phyloP scores from a whole-genome alignment of 108 stramenopile species.

The Seminavis robusta region DNA sequence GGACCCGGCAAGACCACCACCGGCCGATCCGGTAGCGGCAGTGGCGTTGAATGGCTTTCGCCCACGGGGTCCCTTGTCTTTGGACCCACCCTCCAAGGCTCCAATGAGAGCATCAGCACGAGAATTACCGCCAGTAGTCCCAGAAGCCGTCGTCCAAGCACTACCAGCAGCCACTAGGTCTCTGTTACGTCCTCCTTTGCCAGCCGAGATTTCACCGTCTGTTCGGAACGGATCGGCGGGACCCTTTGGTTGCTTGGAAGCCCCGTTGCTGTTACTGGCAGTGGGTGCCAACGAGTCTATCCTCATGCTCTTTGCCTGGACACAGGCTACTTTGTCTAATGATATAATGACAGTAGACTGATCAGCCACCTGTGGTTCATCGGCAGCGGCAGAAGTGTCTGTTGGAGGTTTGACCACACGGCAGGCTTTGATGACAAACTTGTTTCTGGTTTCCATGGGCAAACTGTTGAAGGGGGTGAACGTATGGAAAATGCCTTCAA shows the following conservation, averaged over 20 bases:
- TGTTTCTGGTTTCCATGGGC: slow-evolving; percentile 35
- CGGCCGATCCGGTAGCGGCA: slow-evolving; percentile 13
- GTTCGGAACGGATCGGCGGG: slow-evolving; percentile 43
- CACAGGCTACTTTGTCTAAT: slow-evolving; percentile 37
- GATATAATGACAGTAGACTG: slow-evolving; percentile 59
- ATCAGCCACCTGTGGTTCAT: not conserved
- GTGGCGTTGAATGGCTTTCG: not conserved
- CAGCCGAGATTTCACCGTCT: slow-evolving; percentile 67
- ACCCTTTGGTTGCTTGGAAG: not conserved
- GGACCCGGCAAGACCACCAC: slow-evolving; percentile 38
- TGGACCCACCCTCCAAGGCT: not conserved
- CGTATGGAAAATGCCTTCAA: slow-evolving; percentile 76
- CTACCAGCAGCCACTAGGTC: slow-evolving; percentile 75
- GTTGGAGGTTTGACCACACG: slow-evolving; percentile 27
- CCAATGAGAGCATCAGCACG: slow-evolving; percentile 23
- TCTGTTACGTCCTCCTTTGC: slow-evolving; percentile 17
- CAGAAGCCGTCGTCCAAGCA: slow-evolving; percentile 51
- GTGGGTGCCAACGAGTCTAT: slow-evolving; percentile 25
- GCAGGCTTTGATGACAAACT: slow-evolving; percentile 64
- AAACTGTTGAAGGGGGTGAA: slow-evolving; percentile 57
- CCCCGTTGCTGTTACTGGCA: slow-evolving; percentile 12
- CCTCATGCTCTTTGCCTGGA: slow-evolving; percentile 56
- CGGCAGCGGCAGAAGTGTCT: slow-evolving; percentile 4
- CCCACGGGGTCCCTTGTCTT: not conserved
- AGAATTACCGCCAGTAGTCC: not conserved